Conservation (phyloP, 495 filamentous ascomycete species). For the Cladorrhinum samala region DNA sequence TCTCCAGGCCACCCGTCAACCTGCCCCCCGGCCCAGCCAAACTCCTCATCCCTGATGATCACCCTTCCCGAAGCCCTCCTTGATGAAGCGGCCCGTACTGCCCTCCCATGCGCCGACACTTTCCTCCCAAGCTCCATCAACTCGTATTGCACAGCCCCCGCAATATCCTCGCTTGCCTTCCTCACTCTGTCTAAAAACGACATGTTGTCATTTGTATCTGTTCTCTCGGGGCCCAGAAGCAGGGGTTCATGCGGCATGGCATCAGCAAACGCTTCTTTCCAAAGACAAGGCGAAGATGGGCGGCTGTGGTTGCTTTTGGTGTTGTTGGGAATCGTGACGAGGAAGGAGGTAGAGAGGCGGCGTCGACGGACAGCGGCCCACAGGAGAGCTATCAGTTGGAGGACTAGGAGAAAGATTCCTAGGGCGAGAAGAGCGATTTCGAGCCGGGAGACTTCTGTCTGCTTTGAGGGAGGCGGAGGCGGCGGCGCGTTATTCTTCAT, state of each 20-base stretch:
- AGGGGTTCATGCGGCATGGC: slow-evolving; percentile 3
- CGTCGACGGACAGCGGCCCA: slow-evolving; percentile 9
- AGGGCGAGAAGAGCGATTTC: slow-evolving; percentile 18
- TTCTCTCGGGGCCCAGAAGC: background rate
- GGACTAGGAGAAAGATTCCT: slow-evolving; percentile 9
- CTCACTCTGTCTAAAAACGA: slow-evolving; percentile 5
- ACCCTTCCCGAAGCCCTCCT: background rate
- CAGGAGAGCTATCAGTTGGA: slow-evolving; percentile 7
- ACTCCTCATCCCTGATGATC: slow-evolving; percentile 5
- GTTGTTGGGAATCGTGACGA: background rate
- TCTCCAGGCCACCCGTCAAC: background rate
- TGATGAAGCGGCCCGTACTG: background rate
- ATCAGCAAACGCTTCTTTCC: slow-evolving; percentile 11
- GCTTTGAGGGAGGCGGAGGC: background rate
- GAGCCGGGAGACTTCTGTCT: slow-evolving; percentile 6
- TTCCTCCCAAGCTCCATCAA: slow-evolving; percentile 9
- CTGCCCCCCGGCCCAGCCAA: background rate
- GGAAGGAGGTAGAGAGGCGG: background rate
- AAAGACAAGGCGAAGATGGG: slow-evolving; percentile 15
- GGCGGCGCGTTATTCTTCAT: background rate
- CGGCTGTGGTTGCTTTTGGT: slow-evolving; percentile 6
- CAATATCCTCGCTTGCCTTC: slow-evolving; percentile 9
- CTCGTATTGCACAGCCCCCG: slow-evolving; percentile 9
- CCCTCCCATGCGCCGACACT: slow-evolving; percentile 3
- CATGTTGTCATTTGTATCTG: background rate